Percentiles rank a stretch among this genome's conserved stretches.
Conservation (phyloP, 2,329 filamentous ascomycete species). For the Allantophomopsis cytisporea region DNA sequence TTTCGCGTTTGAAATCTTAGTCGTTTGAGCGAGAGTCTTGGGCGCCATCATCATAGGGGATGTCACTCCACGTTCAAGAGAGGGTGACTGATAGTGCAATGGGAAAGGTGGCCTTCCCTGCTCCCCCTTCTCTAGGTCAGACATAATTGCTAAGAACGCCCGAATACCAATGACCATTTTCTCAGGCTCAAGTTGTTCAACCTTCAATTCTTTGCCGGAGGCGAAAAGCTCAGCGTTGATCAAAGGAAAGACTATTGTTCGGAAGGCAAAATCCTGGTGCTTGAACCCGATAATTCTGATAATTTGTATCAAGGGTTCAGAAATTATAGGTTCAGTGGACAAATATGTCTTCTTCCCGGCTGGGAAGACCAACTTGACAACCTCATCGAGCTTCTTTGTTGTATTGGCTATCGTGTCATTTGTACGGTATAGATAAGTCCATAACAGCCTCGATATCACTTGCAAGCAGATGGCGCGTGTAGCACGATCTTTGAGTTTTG, state of each 20-base stretch:
- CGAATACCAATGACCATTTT: conserved; percentile 95
- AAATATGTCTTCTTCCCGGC: conserved; percentile 68
- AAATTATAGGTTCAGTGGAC: conserved; percentile 70
- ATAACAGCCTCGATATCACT: conserved; percentile 78
- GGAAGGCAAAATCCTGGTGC: conserved; percentile 86
- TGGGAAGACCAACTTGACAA: conserved; percentile 73
- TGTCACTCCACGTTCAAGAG: conserved; percentile 29
- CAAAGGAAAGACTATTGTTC: conserved; percentile 83
- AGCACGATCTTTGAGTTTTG: conserved; percentile 71
- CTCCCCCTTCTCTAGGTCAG: conserved; percentile 78
- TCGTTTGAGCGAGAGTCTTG: conserved; percentile 9
- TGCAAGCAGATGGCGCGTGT: conserved; percentile 72
- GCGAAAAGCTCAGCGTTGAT: conserved; percentile 86
- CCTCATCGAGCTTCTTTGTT: conserved; percentile 75
- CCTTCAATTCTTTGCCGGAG: conserved; percentile 46
- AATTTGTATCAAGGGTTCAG: conserved; percentile 83
- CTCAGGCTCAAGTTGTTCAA: conserved; percentile 91
- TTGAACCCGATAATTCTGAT: conserved; percentile 91
- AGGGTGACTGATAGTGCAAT: conserved; percentile 36
- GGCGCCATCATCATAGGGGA: conserved; percentile 33
- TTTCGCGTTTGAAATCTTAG: conserved; percentile 3
- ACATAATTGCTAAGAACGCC: conserved; percentile 85
- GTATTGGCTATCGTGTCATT: conserved; percentile 56
- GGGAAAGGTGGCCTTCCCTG: conserved; percentile 73
- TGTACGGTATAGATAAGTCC: conserved; percentile 86